A percentile compares a stretch with the other conserved stretches of the same genome.
Evolutionary conservation across 2,329 filamentous ascomycete species (phyloP).

Genomic region (Hypoxylon sp.): DNA sequence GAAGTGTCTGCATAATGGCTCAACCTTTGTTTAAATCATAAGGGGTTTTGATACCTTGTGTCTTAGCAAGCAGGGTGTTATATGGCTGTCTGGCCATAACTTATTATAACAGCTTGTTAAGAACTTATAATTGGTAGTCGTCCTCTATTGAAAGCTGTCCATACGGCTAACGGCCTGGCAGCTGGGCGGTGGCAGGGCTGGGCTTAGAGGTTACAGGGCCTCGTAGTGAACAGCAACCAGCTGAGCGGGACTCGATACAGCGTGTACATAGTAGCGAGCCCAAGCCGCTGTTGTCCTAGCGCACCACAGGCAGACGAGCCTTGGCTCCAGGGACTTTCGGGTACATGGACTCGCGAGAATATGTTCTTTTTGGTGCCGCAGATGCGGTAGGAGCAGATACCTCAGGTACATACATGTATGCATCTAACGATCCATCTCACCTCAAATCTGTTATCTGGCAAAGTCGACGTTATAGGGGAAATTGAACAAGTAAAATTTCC

Average conservation of each 20-base stretch:
- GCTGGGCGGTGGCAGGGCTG: too few relatives aligned
- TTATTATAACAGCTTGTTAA: neutral
- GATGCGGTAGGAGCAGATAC: slow-evolving; percentile 1
- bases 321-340: too few relatives aligned
- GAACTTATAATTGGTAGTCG: too few relatives aligned
- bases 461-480: slow-evolving; percentile 20
- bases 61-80: neutral
- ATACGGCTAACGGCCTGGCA: too few relatives aligned
- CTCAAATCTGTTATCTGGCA: slow-evolving; percentile 34
- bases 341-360: too few relatives aligned
- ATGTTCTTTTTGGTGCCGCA: slow-evolving; percentile 7
- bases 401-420: neutral
- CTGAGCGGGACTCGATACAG: slow-evolving; percentile 10
- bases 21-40: neutral
- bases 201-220: too few relatives aligned
- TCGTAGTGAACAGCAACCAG: too few relatives aligned
- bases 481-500: slow-evolving; percentile 30
- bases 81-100: neutral
- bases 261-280: too few relatives aligned
- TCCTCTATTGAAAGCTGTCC: too few relatives aligned
- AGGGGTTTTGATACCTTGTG: neutral
- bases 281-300: too few relatives aligned
- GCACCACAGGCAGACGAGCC: too few relatives aligned
- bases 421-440: neutral
- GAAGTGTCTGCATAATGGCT: slow-evolving; percentile 9